These are phyloP conservation scores for Ophiostoma fasciatum DNA, from an alignment of 2,329 filamentous ascomycete genomes.

Conservation along the genomic window DNA sequence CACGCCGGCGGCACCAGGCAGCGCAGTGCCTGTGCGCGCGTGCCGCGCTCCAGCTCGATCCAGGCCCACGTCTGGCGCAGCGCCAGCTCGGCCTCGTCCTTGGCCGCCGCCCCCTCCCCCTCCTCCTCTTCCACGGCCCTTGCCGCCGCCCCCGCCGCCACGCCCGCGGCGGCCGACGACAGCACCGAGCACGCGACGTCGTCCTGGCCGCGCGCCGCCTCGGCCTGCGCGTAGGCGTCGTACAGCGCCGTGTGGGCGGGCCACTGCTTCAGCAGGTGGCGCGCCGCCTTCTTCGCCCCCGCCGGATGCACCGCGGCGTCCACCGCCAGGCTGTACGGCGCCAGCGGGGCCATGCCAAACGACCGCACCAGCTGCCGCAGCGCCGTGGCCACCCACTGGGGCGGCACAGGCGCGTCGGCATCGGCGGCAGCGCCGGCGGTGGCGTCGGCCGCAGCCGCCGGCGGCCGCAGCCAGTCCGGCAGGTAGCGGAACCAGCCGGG, in stretches of 20 bases:
- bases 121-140: too few species aligned
- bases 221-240: slow-evolving; percentile 63
- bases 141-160: too few species aligned
- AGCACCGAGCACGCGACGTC: slow-evolving; percentile 51
- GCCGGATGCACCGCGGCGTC: slow-evolving; percentile 39
- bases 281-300: slow-evolving; percentile 54
- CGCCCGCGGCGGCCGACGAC: slow-evolving; percentile 32
- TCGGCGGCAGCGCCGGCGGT: slow-evolving; percentile 15
- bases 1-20: slow-evolving; percentile 24
- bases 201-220: slow-evolving; percentile 41
- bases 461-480: slow-evolving; percentile 7
- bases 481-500: slow-evolving; percentile 9
- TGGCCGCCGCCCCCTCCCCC: too few species aligned
- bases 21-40: slow-evolving; percentile 20
- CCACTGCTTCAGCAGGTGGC: slow-evolving; percentile 53
- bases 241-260: slow-evolving; percentile 54
- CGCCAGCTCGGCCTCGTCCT: slow-evolving; percentile 9
- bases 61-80: slow-evolving; percentile 53
- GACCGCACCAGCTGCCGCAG: slow-evolving; percentile 41
- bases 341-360: slow-evolving; percentile 36
- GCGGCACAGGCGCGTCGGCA: slow-evolving; percentile 20
- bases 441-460: not conserved
- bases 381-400: slow-evolving; percentile 33
- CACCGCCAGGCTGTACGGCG: slow-evolving; percentile 56
- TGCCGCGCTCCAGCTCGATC: slow-evolving; percentile 39